Evolutionary conservation across 345 rosid genomes (phyloP).

Genomic region (Arabis hirsuta): DNA sequence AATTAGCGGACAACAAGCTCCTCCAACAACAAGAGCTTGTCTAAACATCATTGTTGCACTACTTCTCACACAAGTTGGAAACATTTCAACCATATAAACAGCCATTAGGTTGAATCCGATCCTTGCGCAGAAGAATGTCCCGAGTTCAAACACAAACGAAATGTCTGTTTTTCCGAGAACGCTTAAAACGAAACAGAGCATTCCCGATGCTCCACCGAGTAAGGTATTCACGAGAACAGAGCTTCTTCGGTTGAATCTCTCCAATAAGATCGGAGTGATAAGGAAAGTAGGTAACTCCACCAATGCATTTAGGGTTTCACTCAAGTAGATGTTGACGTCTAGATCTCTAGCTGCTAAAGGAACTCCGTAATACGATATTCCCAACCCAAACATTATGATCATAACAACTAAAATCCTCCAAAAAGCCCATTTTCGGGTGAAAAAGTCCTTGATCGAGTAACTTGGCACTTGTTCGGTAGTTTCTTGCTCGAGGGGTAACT

Average conservation of each 20-base stretch:
- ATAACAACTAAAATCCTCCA: slow-evolving; percentile 35
- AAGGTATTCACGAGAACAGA: slow-evolving; percentile 41
- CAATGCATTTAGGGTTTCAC: slow-evolving; percentile 51
- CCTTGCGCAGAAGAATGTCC: slow-evolving; percentile 55
- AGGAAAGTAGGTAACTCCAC: slow-evolving; percentile 48
- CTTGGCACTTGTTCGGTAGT: not conserved
- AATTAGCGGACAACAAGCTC: slow-evolving; percentile 46
- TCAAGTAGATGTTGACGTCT: slow-evolving; percentile 48
- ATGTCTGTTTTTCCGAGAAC: not conserved
- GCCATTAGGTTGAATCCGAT: slow-evolving; percentile 47
- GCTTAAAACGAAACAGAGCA: slow-evolving; percentile 42
- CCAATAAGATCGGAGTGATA: slow-evolving; percentile 45
- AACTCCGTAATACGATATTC: slow-evolving; percentile 54
- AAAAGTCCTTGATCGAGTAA: slow-evolving; percentile 35
- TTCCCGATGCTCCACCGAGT: slow-evolving; percentile 47
- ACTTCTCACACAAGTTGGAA: slow-evolving; percentile 61
- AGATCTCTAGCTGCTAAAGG: slow-evolving; percentile 51
- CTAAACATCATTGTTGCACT: slow-evolving; percentile 50
- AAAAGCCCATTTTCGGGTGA: slow-evolving; percentile 35
- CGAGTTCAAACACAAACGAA: slow-evolving; percentile 51
- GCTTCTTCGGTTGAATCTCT: slow-evolving; percentile 45
- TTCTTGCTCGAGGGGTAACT: slow-evolving; percentile 19
- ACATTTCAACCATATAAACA: slow-evolving; percentile 55
- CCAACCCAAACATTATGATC: slow-evolving; percentile 51
- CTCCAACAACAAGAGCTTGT: slow-evolving; percentile 49